A percentile compares a stretch with the other conserved stretches of the same genome.
Conservation (phyloP, 495 filamentous ascomycete genomes). For the Xylaria intraflava region DNA sequence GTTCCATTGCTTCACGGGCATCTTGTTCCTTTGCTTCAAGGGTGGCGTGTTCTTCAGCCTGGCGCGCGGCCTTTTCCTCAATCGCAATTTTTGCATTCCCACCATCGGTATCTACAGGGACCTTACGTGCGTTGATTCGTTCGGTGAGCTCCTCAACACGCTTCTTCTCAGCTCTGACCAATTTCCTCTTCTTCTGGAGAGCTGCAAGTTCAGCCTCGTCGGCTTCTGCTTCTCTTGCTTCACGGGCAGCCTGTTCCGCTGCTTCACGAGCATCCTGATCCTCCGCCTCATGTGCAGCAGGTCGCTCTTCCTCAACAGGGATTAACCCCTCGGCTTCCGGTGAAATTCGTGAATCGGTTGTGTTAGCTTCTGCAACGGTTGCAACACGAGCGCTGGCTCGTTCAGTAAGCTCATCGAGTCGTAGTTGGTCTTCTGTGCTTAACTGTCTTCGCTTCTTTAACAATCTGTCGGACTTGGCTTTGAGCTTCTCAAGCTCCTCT, state of each 20-base stretch:
- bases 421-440: conserved; percentile 19
- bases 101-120: not conserved
- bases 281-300: conserved; percentile 14
- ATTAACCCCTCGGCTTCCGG: conserved; percentile 1
- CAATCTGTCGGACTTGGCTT: conserved; percentile 11
- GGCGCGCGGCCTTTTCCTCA: conserved; percentile 15
- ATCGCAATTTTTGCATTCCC: conserved; percentile 5
- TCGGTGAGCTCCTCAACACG: conserved; percentile 34
- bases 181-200: conserved; percentile 25
- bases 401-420: conserved; percentile 32
- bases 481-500: conserved; percentile 15
- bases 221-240: conserved; percentile 5
- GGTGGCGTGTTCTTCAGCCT: conserved; percentile 25
- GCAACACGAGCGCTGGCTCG: conserved; percentile 23
- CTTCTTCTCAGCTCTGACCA: conserved; percentile 27
- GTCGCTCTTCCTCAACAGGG: no score
- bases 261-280: conserved; percentile 13
- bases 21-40: conserved; percentile 23
- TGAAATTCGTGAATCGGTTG: no score
- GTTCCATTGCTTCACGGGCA: not conserved
- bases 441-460: conserved; percentile 6
- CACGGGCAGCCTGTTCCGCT: not conserved
- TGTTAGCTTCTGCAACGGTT: no score
- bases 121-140: conserved; percentile 25
- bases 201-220: conserved; percentile 18